Conservation (phyloP, 169 alveolate species). For the Plasmodium vivax region DNA sequence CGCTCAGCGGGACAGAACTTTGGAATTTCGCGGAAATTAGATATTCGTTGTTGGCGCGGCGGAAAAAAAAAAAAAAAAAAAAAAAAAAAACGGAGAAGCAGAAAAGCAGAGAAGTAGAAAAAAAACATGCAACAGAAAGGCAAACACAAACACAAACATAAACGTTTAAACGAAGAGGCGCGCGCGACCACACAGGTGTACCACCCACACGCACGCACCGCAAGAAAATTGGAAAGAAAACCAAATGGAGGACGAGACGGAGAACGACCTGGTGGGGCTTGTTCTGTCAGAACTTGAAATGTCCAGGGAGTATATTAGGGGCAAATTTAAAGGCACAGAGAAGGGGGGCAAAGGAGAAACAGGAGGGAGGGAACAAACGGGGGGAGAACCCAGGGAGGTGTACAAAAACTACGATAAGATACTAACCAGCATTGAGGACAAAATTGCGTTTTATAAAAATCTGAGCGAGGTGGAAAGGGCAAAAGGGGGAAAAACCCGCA, state of each 20-base stretch:
- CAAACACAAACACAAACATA: not conserved
- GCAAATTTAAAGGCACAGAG: not conserved
- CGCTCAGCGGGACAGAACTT: not conserved
- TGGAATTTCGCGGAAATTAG: not conserved
- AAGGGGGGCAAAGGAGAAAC: not conserved
- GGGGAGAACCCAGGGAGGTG: not conserved
- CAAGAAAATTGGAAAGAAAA: not conserved
- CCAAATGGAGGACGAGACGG: constrained; percentile 9
- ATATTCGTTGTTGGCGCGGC: not conserved
- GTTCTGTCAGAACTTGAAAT: constrained; percentile 33
- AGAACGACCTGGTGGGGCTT: not conserved
- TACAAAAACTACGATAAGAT: constrained; percentile 11
- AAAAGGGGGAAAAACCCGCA: not conserved
- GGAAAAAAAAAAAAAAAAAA: constrained; percentile 2
- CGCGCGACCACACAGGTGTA: not conserved
- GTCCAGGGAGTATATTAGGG: constrained; percentile 6
- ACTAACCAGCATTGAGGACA: not conserved
- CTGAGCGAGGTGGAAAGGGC: not conserved
- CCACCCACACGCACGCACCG: not conserved
- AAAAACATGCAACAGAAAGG: not conserved
- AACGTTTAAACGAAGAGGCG: not conserved
- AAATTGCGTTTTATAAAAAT: constrained; percentile 11
- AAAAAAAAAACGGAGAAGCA: not conserved
- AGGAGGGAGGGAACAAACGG: not conserved
- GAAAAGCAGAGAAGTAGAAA: not conserved